phyloP scores from a whole-genome alignment of 495 filamentous ascomycete species.

The Penicillium dipodomyicola region DNA sequence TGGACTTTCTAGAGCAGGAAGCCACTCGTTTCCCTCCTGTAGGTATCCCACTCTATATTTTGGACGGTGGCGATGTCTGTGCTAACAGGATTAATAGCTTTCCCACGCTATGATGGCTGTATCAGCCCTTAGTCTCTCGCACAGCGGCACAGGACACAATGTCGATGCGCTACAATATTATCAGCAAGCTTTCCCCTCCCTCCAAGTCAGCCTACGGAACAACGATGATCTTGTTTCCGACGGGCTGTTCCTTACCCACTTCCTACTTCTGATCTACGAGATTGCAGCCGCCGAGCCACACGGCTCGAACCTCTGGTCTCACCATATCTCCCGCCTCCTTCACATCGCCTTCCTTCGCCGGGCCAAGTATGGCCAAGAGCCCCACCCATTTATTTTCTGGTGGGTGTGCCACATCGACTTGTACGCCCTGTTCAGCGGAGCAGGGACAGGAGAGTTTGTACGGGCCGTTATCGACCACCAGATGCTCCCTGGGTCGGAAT shows the following conservation, averaged over 20 bases:
- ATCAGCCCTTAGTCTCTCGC: conserved; percentile 54
- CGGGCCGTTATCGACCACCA: conserved; percentile 46
- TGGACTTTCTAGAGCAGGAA: conserved; percentile 49
- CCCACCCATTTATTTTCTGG: conserved; percentile 54
- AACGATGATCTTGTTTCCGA: conserved; percentile 54
- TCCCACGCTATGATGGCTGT: conserved; percentile 61
- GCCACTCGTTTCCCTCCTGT: conserved; percentile 53
- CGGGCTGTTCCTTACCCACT: conserved; percentile 57
- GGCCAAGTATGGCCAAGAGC: conserved; percentile 46
- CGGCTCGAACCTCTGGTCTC: conserved; percentile 52
- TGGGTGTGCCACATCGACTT: conserved; percentile 56
- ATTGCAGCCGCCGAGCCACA: conserved; percentile 48
- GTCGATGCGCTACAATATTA: conserved; percentile 56
- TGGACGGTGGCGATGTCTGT: background rate
- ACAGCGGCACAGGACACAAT: conserved; percentile 43
- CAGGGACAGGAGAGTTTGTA: conserved; percentile 51
- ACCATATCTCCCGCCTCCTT: conserved; percentile 55
- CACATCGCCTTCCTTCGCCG: conserved; percentile 49
- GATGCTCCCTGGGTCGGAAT: conserved; percentile 45
- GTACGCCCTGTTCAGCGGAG: conserved; percentile 54
- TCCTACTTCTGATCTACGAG: conserved; percentile 61
- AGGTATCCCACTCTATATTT: conserved; percentile 21
- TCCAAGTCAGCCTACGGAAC: conserved; percentile 46
- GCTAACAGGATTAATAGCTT: conserved; percentile 40
- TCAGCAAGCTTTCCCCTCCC: conserved; percentile 50